phyloP scores from a whole-genome alignment of 2,329 filamentous ascomycete genomes.

The Macrophomina phaseolina region DNA sequence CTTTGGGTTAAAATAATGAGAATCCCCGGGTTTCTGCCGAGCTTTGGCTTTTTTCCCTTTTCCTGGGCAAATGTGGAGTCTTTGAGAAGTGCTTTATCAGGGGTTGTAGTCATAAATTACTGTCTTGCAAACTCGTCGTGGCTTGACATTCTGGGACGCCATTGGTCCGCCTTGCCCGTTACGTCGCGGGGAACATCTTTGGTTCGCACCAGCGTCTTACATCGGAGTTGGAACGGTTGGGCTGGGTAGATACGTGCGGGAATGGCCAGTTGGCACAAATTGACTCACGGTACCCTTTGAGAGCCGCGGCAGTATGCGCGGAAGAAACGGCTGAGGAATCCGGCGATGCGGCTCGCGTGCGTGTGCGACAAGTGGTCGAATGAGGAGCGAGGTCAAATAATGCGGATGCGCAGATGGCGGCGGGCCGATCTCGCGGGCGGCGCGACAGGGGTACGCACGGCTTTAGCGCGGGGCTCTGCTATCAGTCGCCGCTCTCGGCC shows the following conservation, averaged over 20 bases:
- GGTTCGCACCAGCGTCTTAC: too few species aligned
- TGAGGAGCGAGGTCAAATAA: not conserved
- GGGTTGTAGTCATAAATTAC: constrained; percentile 18
- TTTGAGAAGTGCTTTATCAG: constrained; percentile 2
- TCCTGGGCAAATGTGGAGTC: constrained; percentile 7
- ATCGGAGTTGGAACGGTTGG: not conserved
- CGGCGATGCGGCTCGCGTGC: not conserved
- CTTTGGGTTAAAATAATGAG: constrained; percentile 26
- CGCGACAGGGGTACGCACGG: not conserved
- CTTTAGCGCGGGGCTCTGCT: constrained; percentile 22
- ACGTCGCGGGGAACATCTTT: not conserved
- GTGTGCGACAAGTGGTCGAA: not conserved
- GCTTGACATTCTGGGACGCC: not conserved
- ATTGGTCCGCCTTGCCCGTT: not conserved
- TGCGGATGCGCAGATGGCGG: not conserved
- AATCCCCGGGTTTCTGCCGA: constrained; percentile 13
- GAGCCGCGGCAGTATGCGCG: not conserved
- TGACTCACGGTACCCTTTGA: not conserved
- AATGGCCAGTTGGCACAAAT: constrained; percentile 9
- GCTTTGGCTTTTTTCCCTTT: not conserved
- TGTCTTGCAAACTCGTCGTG: constrained; percentile 2
- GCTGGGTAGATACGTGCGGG: not conserved
- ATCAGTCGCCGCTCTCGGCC: constrained; percentile 23
- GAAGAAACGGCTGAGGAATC: not conserved
- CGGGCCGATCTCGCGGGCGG: constrained; percentile 20